These are phyloP conservation scores for Ophiostoma perfectum DNA, from an alignment of 2,329 filamentous ascomycete genomes.

Conservation along the genomic window DNA sequence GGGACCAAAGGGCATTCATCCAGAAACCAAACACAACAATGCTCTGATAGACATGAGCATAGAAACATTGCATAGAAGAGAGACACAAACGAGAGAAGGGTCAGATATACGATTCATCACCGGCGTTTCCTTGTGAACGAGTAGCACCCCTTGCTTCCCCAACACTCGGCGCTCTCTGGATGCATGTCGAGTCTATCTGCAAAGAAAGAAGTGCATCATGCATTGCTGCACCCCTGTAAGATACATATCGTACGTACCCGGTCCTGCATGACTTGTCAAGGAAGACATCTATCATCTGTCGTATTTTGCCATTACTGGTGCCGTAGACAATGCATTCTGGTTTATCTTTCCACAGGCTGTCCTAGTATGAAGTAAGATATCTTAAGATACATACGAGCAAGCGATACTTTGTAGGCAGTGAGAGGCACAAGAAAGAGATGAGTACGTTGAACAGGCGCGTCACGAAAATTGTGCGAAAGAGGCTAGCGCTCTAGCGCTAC, in stretches of 20 bases:
- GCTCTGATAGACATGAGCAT: not conserved
- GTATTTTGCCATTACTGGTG: too few species aligned
- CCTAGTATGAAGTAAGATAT: too few species aligned
- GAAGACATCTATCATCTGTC: too few species aligned
- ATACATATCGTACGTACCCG: not conserved
- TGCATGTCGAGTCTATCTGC: not conserved
- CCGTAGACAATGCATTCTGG: too few species aligned
- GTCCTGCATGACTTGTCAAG: too few species aligned
- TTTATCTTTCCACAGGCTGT: too few species aligned
- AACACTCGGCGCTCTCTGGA: not conserved
- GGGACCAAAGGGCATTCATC: not conserved
- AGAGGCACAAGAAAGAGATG: slow-evolving; percentile 14
- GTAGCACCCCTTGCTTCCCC: not conserved
- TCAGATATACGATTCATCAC: not conserved
- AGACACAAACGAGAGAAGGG: not conserved
- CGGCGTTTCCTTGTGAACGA: not conserved
- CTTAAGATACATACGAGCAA: too few species aligned
- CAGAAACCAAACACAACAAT: not conserved
- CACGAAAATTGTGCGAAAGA: slow-evolving; percentile 23
- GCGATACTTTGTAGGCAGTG: too few species aligned
- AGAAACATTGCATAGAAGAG: not conserved
- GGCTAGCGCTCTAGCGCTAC: slow-evolving; percentile 25
- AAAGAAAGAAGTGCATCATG: not conserved
- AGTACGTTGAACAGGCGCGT: slow-evolving; percentile 20
- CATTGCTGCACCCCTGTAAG: slow-evolving; percentile 7